A percentile compares a stretch with the other conserved stretches of the same genome.
Evolutionary conservation across 2,329 filamentous ascomycete genomes (phyloP).

Genomic region (Cryphonectria carpinicola): DNA sequence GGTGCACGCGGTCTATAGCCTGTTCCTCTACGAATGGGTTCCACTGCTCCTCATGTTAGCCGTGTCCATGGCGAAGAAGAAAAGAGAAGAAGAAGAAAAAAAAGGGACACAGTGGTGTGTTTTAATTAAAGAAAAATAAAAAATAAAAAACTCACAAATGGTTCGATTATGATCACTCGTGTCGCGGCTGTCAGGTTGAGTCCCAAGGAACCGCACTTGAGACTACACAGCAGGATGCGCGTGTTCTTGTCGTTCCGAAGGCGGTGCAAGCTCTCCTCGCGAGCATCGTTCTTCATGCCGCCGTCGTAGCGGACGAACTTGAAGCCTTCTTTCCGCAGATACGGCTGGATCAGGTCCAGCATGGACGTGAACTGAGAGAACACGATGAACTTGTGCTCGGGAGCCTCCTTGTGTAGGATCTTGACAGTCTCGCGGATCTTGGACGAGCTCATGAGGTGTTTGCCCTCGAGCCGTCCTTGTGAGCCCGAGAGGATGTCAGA

Average conservation of each 20-base stretch:
- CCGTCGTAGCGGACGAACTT: slow-evolving; percentile 91
- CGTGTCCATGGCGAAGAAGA: background rate
- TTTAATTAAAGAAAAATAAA: slow-evolving; percentile 44
- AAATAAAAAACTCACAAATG: slow-evolving; percentile 90
- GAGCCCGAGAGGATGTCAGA: slow-evolving; percentile 17
- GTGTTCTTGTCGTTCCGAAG: slow-evolving; percentile 76
- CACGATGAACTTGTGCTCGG: slow-evolving; percentile 93
- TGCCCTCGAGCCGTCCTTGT: slow-evolving; percentile 11
- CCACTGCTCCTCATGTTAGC: slow-evolving; percentile 18
- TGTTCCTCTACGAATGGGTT: slow-evolving; percentile 92
- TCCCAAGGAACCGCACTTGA: slow-evolving; percentile 91
- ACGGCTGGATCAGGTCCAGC: slow-evolving; percentile 94
- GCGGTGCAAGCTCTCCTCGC: slow-evolving; percentile 80
- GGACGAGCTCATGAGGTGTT: slow-evolving; percentile 70
- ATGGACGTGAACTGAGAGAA: slow-evolving; percentile 99
- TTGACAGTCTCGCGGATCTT: slow-evolving; percentile 87
- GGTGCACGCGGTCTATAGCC: slow-evolving; percentile 96
- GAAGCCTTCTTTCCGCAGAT: slow-evolving; percentile 75
- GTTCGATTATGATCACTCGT: slow-evolving; percentile 91
- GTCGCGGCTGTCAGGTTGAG: slow-evolving; percentile 94
- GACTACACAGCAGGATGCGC: slow-evolving; percentile 85
- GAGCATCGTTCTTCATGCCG: slow-evolving; percentile 88
- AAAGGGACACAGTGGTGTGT: slow-evolving; percentile 46
- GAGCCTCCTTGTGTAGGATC: slow-evolving; percentile 77
- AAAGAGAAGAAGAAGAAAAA: background rate